Conservation (phyloP, 768 basidiomycete genomes). For the Xerocomellus amylosporus region DNA sequence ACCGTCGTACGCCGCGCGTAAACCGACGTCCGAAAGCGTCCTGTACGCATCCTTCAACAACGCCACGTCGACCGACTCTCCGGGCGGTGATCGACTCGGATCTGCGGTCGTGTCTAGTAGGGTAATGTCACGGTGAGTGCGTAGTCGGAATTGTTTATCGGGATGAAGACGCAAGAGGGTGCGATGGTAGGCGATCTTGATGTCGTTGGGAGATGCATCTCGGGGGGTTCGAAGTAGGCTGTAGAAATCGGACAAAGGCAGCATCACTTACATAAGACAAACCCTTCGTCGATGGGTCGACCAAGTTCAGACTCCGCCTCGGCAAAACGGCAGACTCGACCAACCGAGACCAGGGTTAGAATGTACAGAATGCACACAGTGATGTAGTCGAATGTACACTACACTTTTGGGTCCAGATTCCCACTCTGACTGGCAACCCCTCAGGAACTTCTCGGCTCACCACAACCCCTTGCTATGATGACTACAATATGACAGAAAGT, state of each 20-base stretch:
- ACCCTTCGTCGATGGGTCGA: too few species aligned
- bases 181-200: constrained; percentile 71
- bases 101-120: constrained; percentile 20
- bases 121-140: constrained; percentile 13
- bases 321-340: too few species aligned
- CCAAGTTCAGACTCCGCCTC: too few species aligned
- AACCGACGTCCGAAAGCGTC: constrained; percentile 50
- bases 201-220: constrained; percentile 48
- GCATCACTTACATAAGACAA: too few species aligned
- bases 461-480: too few species aligned
- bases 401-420: too few species aligned
- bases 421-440: too few species aligned
- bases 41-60: constrained; percentile 65
- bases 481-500: too few species aligned
- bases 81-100: background rate
- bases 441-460: too few species aligned
- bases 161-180: constrained; percentile 66
- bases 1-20: constrained; percentile 53
- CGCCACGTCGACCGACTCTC: constrained; percentile 43
- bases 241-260: constrained; percentile 50
- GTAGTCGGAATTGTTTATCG: constrained; percentile 41
- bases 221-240: constrained; percentile 50
- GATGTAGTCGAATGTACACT: too few species aligned
- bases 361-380: too few species aligned
- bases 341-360: too few species aligned